A percentile compares a stretch with the other conserved stretches of the same genome.
These are phyloP conservation scores for Effrenium voratum DNA, from an alignment of 73 alveolate genomes.

Conservation along the genomic window DNA sequence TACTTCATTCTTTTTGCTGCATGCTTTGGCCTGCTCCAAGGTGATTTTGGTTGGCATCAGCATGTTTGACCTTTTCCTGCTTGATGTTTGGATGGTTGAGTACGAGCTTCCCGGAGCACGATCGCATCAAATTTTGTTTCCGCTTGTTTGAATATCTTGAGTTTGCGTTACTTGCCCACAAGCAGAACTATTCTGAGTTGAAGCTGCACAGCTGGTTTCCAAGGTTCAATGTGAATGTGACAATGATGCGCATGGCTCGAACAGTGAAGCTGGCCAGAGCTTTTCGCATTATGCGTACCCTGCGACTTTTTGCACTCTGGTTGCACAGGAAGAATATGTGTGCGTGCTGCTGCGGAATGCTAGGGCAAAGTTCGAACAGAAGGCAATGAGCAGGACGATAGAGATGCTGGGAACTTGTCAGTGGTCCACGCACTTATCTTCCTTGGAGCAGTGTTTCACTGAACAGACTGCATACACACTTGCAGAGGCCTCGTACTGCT, in stretches of 20 bases:
- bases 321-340: background rate
- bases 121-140: background rate
- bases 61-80: constrained; percentile 88
- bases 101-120: constrained; percentile 3
- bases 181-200: background rate
- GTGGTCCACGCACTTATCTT: no score
- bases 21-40: no score
- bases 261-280: constrained; percentile 93
- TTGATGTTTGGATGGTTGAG: constrained; percentile 27
- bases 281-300: constrained; percentile 82
- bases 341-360: background rate
- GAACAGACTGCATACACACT: no score
- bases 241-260: constrained; percentile 91
- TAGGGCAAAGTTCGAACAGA: background rate
- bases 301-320: constrained; percentile 42
- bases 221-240: constrained; percentile 80
- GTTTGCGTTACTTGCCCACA: background rate
- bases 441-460: no score
- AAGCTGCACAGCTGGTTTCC: background rate
- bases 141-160: background rate
- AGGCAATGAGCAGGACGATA: no score
- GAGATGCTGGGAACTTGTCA: no score
- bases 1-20: no score
- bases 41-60: constrained; percentile 62
- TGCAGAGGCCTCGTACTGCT: no score